These are phyloP conservation scores for Pontederia crassipes DNA, from an alignment of 176 grass and related monocot genomes.

Conservation along the genomic window DNA sequence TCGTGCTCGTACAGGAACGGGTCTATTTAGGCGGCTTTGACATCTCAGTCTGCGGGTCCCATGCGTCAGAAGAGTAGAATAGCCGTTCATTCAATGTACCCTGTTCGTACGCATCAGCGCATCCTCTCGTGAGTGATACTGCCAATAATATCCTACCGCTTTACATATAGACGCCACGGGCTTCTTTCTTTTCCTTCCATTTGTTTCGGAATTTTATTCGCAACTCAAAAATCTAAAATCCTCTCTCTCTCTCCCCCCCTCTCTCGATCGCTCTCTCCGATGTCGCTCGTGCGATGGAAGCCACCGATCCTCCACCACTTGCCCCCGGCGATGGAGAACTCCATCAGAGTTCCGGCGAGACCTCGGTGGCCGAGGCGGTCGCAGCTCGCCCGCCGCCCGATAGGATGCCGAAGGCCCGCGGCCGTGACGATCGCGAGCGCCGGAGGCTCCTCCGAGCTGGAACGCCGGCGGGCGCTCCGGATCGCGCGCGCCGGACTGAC, in stretches of 20 bases:
- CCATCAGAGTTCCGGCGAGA: constrained; percentile 16
- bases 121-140: too few relatives aligned
- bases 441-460: constrained; percentile 1
- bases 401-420: constrained; percentile 17
- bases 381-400: constrained; percentile 6
- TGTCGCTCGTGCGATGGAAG: constrained; percentile 33
- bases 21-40: too few relatives aligned
- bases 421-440: background rate
- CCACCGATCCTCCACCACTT: constrained; percentile 22
- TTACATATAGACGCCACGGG: too few relatives aligned
- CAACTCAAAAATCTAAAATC: background rate
- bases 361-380: constrained; percentile 6
- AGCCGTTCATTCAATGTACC: too few relatives aligned
- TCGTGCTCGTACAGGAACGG: too few relatives aligned
- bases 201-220: too few relatives aligned
- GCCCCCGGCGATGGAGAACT: constrained; percentile 21
- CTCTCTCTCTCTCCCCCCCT: background rate
- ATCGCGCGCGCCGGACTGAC: constrained; percentile 20
- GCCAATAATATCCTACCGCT: too few relatives aligned
- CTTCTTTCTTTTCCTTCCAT: too few relatives aligned
- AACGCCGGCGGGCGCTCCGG: constrained; percentile 10
- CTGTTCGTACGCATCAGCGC: too few relatives aligned
- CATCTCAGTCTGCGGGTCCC: too few relatives aligned
- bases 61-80: too few relatives aligned
- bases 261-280: constrained; percentile 4